Evolutionary conservation across 2,329 filamentous ascomycete species (phyloP), one percentile per base, ranked within the genome.

Genomic region (Claviceps digitariae): DNA sequence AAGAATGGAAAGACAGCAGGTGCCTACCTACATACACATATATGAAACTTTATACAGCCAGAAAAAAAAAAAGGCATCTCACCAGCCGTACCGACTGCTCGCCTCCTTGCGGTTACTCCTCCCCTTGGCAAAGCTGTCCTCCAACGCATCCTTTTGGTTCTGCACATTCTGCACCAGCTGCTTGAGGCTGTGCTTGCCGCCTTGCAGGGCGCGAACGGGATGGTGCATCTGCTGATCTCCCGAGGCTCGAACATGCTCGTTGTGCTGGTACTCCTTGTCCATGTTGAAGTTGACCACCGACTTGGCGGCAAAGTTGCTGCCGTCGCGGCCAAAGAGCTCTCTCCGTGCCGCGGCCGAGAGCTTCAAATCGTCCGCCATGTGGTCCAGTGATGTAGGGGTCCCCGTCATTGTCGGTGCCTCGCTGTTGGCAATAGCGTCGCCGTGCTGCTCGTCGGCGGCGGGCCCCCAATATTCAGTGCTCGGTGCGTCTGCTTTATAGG

Each of bases 91-190:
- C 61, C 81, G 81, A 54, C 80, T 83, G 4, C 86, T 87, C 21
- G 88, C 88, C 66, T 95, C 90, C 61, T 81, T 84, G 67, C 87
- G 83, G 63, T 90, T 93, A 61, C 78, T 80, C 71, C 80, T 83
- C 6, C 89, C 87, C 59, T 83, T 75, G 21, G 89, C 89, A 72
- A 95, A 96, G 65, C 87, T 90, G 63, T 97, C 91, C 69, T 96
- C 90, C 59, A 96, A 72, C 2, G 89, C 90, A 12, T 95, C 89
- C 64, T 83, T 83, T 69, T 97, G 90, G 57, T 77, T 87, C 59
- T 82, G 82, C 27, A 87, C 90, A 56, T 86, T 86, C 67, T 82
- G 89, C 59, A 97, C 86, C 61, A 97, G 75, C 72, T 95, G 90
- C 64, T 84, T 83, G 66, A 97, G 74, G 62, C 80, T 94, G 70